Percentiles rank a stretch among this genome's conserved stretches.
These are phyloP conservation scores for Neoboletus magnificus DNA, from an alignment of 768 basidiomycete genomes.

Conservation along the genomic window DNA sequence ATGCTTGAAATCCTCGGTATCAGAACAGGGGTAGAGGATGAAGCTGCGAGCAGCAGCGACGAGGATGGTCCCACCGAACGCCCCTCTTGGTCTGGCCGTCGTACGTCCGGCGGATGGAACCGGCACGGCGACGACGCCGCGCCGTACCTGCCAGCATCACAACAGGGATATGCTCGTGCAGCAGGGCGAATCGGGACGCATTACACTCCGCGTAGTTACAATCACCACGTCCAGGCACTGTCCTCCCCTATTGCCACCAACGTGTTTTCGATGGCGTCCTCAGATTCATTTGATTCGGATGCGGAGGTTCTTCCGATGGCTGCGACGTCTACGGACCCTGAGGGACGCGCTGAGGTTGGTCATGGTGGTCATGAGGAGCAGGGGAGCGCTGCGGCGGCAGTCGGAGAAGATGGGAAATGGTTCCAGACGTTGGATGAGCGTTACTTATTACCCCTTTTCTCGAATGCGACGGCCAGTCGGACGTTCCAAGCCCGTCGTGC, in stretches of 20 bases:
- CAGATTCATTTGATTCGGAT: slow-evolving; percentile 77
- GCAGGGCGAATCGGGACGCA: slow-evolving; percentile 53
- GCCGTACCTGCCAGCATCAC: slow-evolving; percentile 32
- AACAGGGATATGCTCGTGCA: slow-evolving; percentile 29
- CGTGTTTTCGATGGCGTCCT: slow-evolving; percentile 68
- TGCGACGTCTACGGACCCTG: slow-evolving; percentile 38
- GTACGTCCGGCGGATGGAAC: slow-evolving; percentile 39
- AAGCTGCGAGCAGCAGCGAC: slow-evolving; percentile 57
- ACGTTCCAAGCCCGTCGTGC: slow-evolving; percentile 80
- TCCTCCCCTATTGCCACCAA: slow-evolving; percentile 20
- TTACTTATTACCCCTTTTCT: slow-evolving; percentile 89
- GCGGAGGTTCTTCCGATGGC: slow-evolving; percentile 78
- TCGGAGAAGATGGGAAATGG: slow-evolving; percentile 82
- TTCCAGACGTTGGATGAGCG: slow-evolving; percentile 95
- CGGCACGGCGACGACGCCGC: slow-evolving; percentile 45
- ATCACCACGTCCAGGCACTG: slow-evolving; percentile 50
- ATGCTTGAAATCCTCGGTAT: slow-evolving; percentile 99
- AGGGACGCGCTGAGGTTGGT: slow-evolving; percentile 3
- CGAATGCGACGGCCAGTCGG: slow-evolving; percentile 85
- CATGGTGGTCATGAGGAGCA: not conserved
- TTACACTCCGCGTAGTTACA: slow-evolving; percentile 53
- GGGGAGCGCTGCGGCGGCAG: slow-evolving; percentile 11
- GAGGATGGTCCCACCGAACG: slow-evolving; percentile 44
- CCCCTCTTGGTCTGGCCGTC: slow-evolving; percentile 33
- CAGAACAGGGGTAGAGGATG: slow-evolving; percentile 91